Evolutionary conservation across 164 flowering plant species (phyloP).

Genomic region (Kalanchoe fedtschenkoi): DNA sequence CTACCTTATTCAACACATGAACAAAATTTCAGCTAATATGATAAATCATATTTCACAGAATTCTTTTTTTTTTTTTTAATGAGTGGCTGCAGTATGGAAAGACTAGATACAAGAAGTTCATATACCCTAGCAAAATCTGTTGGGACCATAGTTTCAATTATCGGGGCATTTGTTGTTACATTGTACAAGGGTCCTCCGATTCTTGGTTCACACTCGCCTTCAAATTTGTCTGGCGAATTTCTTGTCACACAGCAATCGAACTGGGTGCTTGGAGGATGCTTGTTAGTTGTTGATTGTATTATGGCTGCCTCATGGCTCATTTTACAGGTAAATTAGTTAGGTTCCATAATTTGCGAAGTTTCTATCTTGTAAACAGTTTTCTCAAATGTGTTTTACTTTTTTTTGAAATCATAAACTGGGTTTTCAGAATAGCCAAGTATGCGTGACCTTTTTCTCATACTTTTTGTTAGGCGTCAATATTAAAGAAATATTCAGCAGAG

Average conservation of each 20-base stretch:
- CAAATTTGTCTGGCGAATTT: conserved; percentile 3
- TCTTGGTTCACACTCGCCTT: conserved; percentile 4
- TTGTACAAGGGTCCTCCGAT: conserved; percentile 39
- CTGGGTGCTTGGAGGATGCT: conserved; percentile 24
- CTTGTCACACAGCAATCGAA: conserved; percentile 17
- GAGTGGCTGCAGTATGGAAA: conserved; percentile 25
- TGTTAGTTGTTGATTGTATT: conserved; percentile 1
- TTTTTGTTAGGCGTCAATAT: conserved; percentile 25
- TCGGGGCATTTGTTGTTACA: conserved; percentile 42
- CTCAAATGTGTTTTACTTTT: no score
- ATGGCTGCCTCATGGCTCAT: conserved; percentile 5
- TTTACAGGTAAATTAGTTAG: conserved; percentile 3
- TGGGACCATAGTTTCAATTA: conserved; percentile 37
- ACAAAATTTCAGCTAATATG: not conserved
- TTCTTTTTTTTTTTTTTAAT: not conserved
- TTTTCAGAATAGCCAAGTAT: not conserved
- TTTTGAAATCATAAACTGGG: not conserved
- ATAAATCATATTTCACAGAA: not conserved
- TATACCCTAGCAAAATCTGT: conserved; percentile 30
- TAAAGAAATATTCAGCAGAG: conserved; percentile 44
- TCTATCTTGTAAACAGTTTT: no score
- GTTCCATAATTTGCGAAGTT: no score
- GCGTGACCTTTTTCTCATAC: not conserved
- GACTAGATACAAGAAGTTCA: conserved; percentile 20
- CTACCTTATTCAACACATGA: no score